Conservation (phyloP, 2,329 filamentous ascomycete genomes). For the Talaromyces sp. region DNA sequence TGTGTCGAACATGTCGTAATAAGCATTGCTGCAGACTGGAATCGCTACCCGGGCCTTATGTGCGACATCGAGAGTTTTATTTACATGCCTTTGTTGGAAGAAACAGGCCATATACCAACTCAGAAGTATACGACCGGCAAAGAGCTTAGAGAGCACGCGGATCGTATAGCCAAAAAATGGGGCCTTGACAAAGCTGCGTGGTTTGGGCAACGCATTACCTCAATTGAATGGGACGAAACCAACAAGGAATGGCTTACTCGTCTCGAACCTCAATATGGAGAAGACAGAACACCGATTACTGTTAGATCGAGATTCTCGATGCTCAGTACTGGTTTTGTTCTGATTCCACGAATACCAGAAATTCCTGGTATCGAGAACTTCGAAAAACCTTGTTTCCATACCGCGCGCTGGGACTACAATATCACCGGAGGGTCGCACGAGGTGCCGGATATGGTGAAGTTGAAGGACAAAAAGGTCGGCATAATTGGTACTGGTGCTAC, state of each 20-base stretch:
- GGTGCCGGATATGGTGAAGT: background rate
- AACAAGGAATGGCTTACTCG: no score
- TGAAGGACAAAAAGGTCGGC: background rate
- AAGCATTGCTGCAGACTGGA: no score
- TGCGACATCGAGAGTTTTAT: background rate
- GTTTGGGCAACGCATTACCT: no score
- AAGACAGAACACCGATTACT: no score
- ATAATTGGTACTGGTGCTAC: background rate
- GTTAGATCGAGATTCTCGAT: no score
- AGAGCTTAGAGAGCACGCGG: background rate
- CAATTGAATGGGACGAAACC: no score
- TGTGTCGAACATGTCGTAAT: no score
- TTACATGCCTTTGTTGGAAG: background rate
- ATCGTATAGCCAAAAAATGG: background rate
- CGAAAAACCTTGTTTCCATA: background rate
- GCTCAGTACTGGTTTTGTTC: no score
- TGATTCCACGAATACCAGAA: no score
- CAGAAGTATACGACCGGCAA: background rate
- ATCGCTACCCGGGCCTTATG: background rate
- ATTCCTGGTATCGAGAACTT: no score
- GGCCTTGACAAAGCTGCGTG: background rate
- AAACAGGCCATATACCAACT: background rate
- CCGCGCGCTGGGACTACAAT: background rate
- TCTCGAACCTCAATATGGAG: no score
- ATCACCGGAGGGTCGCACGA: background rate